These are phyloP conservation scores for Catharanthus roseus DNA, from an alignment of 257 asterid species.

Conservation along the genomic window DNA sequence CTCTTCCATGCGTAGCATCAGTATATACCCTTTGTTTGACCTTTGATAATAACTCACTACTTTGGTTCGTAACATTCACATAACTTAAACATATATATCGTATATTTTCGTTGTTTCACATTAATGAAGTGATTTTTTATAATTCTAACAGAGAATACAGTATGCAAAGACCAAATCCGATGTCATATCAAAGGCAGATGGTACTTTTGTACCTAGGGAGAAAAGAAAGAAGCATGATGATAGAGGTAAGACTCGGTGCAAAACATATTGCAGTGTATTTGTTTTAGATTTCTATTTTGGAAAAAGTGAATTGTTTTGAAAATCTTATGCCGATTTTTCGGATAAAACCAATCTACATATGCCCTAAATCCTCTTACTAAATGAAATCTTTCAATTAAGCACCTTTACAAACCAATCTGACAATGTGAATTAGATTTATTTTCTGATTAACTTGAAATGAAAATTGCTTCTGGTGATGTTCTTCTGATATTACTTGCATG, in stretches of 20 bases:
- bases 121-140: neutral
- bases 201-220: constrained; percentile 88
- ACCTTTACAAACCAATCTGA: neutral
- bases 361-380: no score
- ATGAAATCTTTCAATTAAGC: neutral
- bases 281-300: neutral
- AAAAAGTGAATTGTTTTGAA: no score
- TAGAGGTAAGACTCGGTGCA: constrained; percentile 43
- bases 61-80: neutral
- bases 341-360: no score
- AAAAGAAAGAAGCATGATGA: constrained; percentile 91
- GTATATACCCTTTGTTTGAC: neutral
- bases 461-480: neutral
- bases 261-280: no score
- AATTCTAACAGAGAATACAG: constrained; percentile 65
- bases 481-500: neutral
- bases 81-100: neutral
- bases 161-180: constrained; percentile 96
- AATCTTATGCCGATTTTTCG: no score
- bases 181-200: constrained; percentile 80
- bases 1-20: neutral
- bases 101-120: neutral
- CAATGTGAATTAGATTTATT: neutral
- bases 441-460: neutral
- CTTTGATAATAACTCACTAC: neutral